Evolutionary conservation across 2,329 filamentous ascomycete species (phyloP), one percentile per base, ranked within the genome.

Genomic region (Claviceps sp.): DNA sequence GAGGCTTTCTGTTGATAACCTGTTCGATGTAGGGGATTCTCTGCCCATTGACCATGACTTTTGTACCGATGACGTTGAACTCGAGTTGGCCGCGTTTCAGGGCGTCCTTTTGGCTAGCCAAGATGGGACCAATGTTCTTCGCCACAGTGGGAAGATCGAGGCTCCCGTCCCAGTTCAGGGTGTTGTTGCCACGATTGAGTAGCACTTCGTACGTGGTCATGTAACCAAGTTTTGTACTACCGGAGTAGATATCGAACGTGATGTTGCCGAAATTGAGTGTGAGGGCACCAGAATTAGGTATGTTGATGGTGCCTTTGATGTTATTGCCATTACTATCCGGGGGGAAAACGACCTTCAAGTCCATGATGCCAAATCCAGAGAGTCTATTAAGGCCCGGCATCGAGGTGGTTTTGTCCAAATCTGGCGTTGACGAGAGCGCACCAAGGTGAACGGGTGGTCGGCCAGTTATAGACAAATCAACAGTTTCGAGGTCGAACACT

Each of bases 221-320:
- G 1, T 66, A 56, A 5, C 73, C 73, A 6, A 75, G 56, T 8
- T 60, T 61, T 10, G 70, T 53, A n/a, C 69, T 62, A 3, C 69
- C 70, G 0, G 66, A 68, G 50, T 67, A 58, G 17, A 75, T 50
- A 44, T 73, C 71, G 16, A 75, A 65, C 0, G 70, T 70, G n/a
- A 75, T 48, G 56, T 76, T 70, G 11, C 73, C 73, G 3, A 73
- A 62, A 0, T 66, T 69, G 5, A 76, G 68, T 1, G 66, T 66
- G 2, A 76, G 61, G 1, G 66, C 59, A 2, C 72, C 71, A 38
- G 63, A 61, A 56, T 76, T 76, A 2, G 73, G 73, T 16, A 77
- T 57, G 44, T 64, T 70, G 8, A 74, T 60, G 1, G 62, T 61
- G 1, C 72, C 73, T 26, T 62, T 64, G 51, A 76, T 58, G 55